phyloP scores from a whole-genome alignment of 305 asterid species.

The Fraxinus velutina region DNA sequence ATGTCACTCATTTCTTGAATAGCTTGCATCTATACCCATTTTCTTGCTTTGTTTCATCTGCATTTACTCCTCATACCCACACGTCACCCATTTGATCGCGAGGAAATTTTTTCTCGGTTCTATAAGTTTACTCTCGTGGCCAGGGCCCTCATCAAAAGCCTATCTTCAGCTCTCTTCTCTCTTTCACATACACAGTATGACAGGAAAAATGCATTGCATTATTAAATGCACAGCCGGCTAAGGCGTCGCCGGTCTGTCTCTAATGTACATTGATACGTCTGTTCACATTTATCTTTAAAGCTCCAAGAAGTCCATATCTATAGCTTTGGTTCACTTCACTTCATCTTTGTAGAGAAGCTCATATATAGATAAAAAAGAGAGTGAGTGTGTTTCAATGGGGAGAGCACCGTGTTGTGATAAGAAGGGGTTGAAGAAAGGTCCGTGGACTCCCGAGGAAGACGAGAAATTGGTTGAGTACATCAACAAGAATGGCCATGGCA shows the following conservation, averaged over 20 bases:
- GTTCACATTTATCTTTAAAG: slow-evolving; percentile 38
- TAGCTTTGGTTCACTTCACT: neutral
- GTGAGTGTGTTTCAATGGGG: slow-evolving; percentile 51
- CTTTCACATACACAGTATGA: neutral
- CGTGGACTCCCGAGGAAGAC: slow-evolving; percentile 98
- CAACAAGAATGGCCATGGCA: slow-evolving; percentile 74
- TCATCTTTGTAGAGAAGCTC: neutral
- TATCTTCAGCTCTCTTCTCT: neutral
- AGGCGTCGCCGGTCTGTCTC: slow-evolving; percentile 34
- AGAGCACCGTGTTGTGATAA: slow-evolving; percentile 94
- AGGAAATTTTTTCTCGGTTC: slow-evolving; percentile 11
- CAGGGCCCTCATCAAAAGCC: slow-evolving; percentile 14
- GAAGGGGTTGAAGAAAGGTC: slow-evolving; percentile 84
- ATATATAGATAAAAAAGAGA: neutral
- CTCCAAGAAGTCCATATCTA: slow-evolving; percentile 6
- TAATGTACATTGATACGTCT: slow-evolving; percentile 45
- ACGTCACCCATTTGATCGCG: slow-evolving; percentile 13
- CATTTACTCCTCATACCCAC: slow-evolving; percentile 34
- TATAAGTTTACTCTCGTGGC: slow-evolving; percentile 18
- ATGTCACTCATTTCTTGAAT: neutral
- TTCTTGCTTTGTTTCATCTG: slow-evolving; percentile 21
- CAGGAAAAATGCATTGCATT: neutral
- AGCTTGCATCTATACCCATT: neutral
- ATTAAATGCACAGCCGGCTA: slow-evolving; percentile 51
- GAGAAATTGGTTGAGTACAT: slow-evolving; percentile 66